Percentiles rank a stretch among this genome's conserved stretches.
Conservation (phyloP, 2,329 filamentous ascomycete species). For the Arthrinium puccinioides region DNA sequence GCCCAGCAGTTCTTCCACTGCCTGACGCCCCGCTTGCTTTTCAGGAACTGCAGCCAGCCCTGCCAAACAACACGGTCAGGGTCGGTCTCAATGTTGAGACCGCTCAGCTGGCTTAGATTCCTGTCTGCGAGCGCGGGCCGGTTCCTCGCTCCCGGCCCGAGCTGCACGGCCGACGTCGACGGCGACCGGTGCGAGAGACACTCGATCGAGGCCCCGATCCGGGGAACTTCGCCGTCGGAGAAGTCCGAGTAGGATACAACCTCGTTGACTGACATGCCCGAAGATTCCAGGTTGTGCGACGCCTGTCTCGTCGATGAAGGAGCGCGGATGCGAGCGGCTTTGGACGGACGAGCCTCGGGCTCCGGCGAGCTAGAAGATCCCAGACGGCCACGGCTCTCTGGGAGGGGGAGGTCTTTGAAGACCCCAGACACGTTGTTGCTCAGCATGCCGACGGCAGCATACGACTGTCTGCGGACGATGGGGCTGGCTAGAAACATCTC, state of each 20-base stretch:
- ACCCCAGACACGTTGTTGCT: slow-evolving; percentile 13
- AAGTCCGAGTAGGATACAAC: slow-evolving; percentile 80
- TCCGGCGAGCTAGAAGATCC: slow-evolving; percentile 55
- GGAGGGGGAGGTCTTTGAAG: slow-evolving; percentile 13
- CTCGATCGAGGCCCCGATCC: slow-evolving; percentile 43
- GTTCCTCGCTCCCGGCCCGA: slow-evolving; percentile 16
- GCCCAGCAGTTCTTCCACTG: slow-evolving; percentile 96
- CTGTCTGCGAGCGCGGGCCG: slow-evolving; percentile 32
- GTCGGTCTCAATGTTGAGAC: slow-evolving; percentile 51
- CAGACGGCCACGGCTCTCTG: slow-evolving; percentile 38
- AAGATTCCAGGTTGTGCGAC: slow-evolving; percentile 59
- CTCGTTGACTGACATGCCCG: slow-evolving; percentile 55
- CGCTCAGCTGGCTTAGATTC: slow-evolving; percentile 59
- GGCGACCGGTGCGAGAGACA: slow-evolving; percentile 36
- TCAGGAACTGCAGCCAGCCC: slow-evolving; percentile 79
- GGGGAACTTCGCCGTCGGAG: slow-evolving; percentile 59
- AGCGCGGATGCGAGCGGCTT: slow-evolving; percentile 26
- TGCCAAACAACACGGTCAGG: slow-evolving; percentile 90
- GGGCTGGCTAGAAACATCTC: slow-evolving; percentile 71
- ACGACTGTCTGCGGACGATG: slow-evolving; percentile 41
- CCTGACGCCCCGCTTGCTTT: slow-evolving; percentile 72
- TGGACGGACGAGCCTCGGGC: slow-evolving; percentile 34
- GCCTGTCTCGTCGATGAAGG: slow-evolving; percentile 36
- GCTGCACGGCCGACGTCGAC: slow-evolving; percentile 20
- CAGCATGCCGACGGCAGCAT: slow-evolving; percentile 18